These are phyloP conservation scores for Leucosporidium scottii DNA, from an alignment of 768 basidiomycete genomes.

Conservation along the genomic window DNA sequence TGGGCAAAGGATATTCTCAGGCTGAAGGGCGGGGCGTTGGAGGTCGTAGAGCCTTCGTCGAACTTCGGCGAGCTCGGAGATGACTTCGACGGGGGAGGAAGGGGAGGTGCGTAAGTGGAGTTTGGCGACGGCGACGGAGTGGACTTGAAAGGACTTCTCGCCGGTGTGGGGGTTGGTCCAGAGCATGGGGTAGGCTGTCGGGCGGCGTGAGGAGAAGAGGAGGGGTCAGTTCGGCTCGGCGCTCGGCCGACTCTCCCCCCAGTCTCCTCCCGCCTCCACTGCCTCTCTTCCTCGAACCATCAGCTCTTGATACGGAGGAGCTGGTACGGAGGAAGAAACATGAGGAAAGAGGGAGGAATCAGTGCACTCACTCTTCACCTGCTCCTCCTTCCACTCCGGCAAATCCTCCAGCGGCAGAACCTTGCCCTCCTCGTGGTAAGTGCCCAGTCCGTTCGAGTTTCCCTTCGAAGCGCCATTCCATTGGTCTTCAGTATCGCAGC, in stretches of 20 bases:
- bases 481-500: no score
- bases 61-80: conserved; percentile 1
- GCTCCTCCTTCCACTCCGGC: neutral
- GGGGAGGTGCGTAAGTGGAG: neutral
- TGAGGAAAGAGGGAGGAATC: neutral
- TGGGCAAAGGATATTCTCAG: neutral
- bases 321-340: no score
- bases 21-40: neutral
- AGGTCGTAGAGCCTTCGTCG: neutral
- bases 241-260: no score
- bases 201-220: neutral
- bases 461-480: neutral
- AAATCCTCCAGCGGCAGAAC: conserved; percentile 2
- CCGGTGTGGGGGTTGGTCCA: conserved; percentile 6
- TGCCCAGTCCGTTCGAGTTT: conserved; percentile 7
- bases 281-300: no score
- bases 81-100: no score
- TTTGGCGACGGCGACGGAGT: neutral
- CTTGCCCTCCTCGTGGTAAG: neutral
- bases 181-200: neutral
- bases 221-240: no score
- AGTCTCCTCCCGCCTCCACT: no score
- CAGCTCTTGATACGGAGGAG: no score
- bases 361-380: neutral
- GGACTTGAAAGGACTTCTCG: neutral